These are phyloP conservation scores for Teunomyces tritomae DNA, from an alignment of 805 yeast genomes.

Conservation along the genomic window DNA sequence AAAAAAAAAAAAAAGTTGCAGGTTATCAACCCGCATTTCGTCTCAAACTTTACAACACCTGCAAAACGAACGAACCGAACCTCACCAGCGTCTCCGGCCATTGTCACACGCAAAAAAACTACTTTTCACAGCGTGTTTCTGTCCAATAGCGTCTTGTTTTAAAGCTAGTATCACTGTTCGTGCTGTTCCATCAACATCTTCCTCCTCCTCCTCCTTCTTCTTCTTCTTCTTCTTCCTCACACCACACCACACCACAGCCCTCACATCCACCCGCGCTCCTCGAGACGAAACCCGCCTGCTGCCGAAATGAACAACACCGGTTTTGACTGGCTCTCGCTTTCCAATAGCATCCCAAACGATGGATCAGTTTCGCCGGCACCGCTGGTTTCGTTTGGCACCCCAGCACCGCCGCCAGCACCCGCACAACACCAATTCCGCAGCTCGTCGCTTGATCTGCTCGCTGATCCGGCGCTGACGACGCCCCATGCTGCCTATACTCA, in stretches of 20 bases:
- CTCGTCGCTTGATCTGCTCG: slow-evolving; percentile 15
- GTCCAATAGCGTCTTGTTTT: not conserved
- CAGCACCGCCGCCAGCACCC: slow-evolving; percentile 3
- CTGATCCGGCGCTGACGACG: not conserved
- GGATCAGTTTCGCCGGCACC: slow-evolving; percentile 40
- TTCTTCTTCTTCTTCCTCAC: not conserved
- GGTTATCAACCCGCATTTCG: not conserved
- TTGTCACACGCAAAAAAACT: too few relatives aligned
- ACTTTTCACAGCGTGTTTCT: not conserved
- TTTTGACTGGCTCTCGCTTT: slow-evolving; percentile 46
- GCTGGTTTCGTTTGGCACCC: slow-evolving; percentile 43
- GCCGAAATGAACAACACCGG: slow-evolving; percentile 33
- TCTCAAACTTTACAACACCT: not conserved
- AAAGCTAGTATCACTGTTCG: not conserved
- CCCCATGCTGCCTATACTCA: slow-evolving; percentile 3
- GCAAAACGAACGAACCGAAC: too few relatives aligned
- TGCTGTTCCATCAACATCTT: not conserved
- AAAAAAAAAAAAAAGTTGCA: not conserved
- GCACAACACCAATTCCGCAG: slow-evolving; percentile 11
- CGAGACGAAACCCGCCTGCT: not conserved
- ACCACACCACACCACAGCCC: not conserved
- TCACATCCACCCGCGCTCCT: not conserved
- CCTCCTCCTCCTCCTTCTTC: not conserved
- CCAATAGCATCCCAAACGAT: slow-evolving; percentile 25
- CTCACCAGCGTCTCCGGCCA: not conserved